These are phyloP conservation scores for Tricholoma matsutake DNA, from an alignment of 768 basidiomycete genomes.

Conservation along the genomic window DNA sequence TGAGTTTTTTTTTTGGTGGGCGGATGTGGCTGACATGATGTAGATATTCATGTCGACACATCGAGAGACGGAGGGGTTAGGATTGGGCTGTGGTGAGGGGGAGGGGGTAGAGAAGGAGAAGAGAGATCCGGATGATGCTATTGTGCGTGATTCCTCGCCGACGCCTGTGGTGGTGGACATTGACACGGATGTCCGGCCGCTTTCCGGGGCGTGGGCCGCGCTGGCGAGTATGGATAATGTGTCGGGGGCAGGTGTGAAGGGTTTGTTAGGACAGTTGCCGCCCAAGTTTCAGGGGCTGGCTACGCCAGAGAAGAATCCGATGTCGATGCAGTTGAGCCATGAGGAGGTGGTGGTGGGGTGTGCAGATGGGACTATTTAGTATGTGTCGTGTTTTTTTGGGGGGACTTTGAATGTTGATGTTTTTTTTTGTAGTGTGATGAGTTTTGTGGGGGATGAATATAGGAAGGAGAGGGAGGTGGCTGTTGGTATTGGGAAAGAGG, in stretches of 20 bases:
- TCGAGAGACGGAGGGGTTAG: constrained; percentile 47
- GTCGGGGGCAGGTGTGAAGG: constrained; percentile 45
- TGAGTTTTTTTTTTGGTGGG: constrained; percentile 32
- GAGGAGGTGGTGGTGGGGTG: constrained; percentile 91
- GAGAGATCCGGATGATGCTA: constrained; percentile 23
- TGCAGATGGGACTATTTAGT: constrained; percentile 92
- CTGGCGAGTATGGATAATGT: constrained; percentile 41
- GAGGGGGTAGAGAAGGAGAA: constrained; percentile 21
- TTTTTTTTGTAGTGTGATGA: constrained; percentile 26
- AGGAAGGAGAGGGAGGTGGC: constrained; percentile 10
- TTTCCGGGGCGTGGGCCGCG: constrained; percentile 75
- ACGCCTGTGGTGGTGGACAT: constrained; percentile 48
- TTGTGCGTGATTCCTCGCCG: constrained; percentile 16
- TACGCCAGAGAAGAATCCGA: constrained; percentile 89
- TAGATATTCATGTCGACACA: constrained; percentile 87
- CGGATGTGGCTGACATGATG: background rate
- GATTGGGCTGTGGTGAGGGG: constrained; percentile 21
- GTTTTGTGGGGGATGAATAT: constrained; percentile 37
- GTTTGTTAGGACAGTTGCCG: constrained; percentile 61
- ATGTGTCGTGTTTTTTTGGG: constrained; percentile 28
- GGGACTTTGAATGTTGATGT: background rate
- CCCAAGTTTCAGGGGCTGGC: constrained; percentile 74
- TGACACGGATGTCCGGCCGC: constrained; percentile 60
- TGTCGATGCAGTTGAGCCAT: constrained; percentile 90
- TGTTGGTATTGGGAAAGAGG: background rate